phyloP scores from a whole-genome alignment of 2,329 filamentous ascomycete genomes.

The Ceratocystis lukuohia region DNA sequence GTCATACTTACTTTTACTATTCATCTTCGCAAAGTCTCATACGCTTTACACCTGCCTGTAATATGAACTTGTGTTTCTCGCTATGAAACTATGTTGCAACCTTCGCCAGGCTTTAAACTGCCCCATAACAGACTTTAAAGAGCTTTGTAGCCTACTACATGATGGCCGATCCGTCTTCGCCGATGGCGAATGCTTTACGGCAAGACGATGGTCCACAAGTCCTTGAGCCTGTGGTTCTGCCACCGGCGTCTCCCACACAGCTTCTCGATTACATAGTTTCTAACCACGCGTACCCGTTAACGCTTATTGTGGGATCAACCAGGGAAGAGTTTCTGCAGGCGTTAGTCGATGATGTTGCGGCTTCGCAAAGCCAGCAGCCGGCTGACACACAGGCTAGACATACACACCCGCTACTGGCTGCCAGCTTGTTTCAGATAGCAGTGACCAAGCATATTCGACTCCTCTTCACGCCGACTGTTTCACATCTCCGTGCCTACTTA shows the following conservation, averaged over 20 bases:
- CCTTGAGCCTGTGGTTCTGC: conserved; percentile 32
- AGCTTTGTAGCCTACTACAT: neutral
- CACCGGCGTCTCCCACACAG: conserved; percentile 42
- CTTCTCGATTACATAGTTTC: conserved; percentile 53
- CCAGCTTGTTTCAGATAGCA: conserved; percentile 56
- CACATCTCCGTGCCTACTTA: conserved; percentile 65
- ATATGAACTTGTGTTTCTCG: neutral
- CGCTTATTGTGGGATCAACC: conserved; percentile 57
- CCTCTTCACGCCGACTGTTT: conserved; percentile 60
- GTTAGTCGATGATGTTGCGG: conserved; percentile 36
- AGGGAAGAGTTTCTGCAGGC: conserved; percentile 50
- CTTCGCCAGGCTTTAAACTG: neutral
- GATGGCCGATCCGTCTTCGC: conserved; percentile 9
- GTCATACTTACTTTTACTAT: neutral
- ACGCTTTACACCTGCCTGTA: neutral
- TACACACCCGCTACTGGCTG: conserved; percentile 35
- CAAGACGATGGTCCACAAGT: neutral
- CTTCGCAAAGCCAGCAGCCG: neutral
- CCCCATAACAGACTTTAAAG: neutral
- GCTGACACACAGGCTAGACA: conserved; percentile 23
- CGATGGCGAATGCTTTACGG: neutral
- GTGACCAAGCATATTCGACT: conserved; percentile 55
- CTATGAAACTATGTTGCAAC: neutral
- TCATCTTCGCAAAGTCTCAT: neutral
- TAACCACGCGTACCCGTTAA: conserved; percentile 43